Evolutionary conservation across 2,329 filamentous ascomycete genomes (phyloP).

Genomic region (Penicillium sp.): DNA sequence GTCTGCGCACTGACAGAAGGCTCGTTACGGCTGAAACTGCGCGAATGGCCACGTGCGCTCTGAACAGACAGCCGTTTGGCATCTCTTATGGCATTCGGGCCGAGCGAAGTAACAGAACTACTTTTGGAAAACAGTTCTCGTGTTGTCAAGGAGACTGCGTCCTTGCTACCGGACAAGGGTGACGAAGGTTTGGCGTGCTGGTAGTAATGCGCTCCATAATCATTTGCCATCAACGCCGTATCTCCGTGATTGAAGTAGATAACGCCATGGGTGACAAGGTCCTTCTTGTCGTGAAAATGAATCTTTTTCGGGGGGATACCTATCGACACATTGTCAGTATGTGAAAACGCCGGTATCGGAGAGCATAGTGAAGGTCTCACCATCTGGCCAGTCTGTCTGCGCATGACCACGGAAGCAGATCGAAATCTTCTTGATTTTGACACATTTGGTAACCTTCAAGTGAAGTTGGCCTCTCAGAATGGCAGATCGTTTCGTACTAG

Average conservation of each 20-base stretch:
- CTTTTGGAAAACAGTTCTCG: constrained; percentile 42
- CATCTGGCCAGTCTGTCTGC: constrained; percentile 93
- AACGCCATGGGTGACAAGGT: constrained; percentile 80
- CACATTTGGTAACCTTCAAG: constrained; percentile 78
- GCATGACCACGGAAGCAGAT: constrained; percentile 82
- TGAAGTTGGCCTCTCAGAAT: constrained; percentile 82
- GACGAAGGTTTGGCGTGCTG: constrained; percentile 48
- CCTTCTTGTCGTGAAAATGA: constrained; percentile 79
- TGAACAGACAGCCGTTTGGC: constrained; percentile 72
- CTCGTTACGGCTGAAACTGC: constrained; percentile 82
- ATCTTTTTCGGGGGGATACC: constrained; percentile 84
- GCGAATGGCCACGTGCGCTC: constrained; percentile 74
- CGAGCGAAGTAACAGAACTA: constrained; percentile 43
- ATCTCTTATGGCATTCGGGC: constrained; percentile 46
- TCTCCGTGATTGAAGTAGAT: constrained; percentile 77
- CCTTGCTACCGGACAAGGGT: constrained; percentile 27
- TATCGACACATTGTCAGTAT: constrained; percentile 27
- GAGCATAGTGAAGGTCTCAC: constrained; percentile 32
- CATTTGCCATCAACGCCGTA: constrained; percentile 51
- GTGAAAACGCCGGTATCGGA: background rate
- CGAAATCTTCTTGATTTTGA: constrained; percentile 89
- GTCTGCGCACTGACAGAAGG: constrained; percentile 53
- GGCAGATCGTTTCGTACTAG: constrained; percentile 66
- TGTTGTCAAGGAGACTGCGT: constrained; percentile 31
- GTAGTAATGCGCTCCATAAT: constrained; percentile 63